A percentile compares a stretch with the other conserved stretches of the same genome.
Conservation (phyloP, 208 protist species). For the Angomonas deanei region DNA sequence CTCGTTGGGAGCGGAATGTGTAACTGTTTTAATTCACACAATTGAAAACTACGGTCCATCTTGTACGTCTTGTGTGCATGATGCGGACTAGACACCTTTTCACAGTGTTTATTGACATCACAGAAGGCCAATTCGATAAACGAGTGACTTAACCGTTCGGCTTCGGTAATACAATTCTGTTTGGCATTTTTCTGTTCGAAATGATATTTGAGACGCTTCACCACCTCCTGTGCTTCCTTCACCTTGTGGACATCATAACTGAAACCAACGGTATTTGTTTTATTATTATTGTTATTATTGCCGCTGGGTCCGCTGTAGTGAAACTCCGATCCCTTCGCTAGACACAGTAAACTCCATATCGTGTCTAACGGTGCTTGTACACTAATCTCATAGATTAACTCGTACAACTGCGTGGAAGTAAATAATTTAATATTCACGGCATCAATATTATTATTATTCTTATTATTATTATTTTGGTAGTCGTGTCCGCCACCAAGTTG, state of each 20-base stretch:
- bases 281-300: neutral
- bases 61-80: too few relatives aligned
- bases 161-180: neutral
- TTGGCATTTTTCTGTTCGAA: too few relatives aligned
- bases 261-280: neutral
- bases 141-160: neutral
- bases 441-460: neutral
- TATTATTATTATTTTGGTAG: neutral
- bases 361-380: neutral
- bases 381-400: neutral
- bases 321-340: neutral
- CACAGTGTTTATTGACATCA: neutral
- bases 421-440: neutral
- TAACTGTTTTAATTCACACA: neutral
- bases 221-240: neutral
- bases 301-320: neutral
- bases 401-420: neutral
- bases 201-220: neutral
- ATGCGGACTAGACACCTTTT: neutral
- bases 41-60: too few relatives aligned
- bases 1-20: constrained; percentile 3
- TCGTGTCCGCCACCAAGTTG: neutral
- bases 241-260: neutral
- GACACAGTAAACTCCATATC: neutral
- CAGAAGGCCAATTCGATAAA: neutral